phyloP scores from a whole-genome alignment of 768 basidiomycete species.

The Mycena vulgaris region DNA sequence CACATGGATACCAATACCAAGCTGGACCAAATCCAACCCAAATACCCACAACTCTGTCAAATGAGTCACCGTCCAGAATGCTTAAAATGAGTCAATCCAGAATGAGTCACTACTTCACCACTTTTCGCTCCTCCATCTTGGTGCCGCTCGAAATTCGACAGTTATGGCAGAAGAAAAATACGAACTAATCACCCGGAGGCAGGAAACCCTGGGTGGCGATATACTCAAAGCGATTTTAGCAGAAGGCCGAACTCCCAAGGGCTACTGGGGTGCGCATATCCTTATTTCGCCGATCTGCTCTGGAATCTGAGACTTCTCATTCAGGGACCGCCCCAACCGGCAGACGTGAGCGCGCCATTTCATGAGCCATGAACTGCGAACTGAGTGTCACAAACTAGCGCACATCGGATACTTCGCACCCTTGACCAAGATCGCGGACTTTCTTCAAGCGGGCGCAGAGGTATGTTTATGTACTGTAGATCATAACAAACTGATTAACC shows the following conservation, averaged over 20 bases:
- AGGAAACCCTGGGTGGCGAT: conserved; percentile 92
- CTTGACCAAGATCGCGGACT: conserved; percentile 95
- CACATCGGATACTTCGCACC: conserved; percentile 99
- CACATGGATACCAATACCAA: neutral
- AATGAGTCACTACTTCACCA: conserved; percentile 15
- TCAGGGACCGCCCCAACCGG: conserved; percentile 95
- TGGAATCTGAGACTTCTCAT: conserved; percentile 30
- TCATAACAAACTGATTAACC: neutral
- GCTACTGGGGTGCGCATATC: conserved; percentile 88
- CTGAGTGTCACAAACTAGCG: conserved; percentile 65
- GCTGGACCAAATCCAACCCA: neutral
- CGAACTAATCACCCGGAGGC: conserved; percentile 87
- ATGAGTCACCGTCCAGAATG: conserved; percentile 23
- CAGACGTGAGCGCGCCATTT: conserved; percentile 74
- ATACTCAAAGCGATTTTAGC: conserved; percentile 84
- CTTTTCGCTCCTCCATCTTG: neutral
- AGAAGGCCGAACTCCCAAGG: conserved; percentile 83
- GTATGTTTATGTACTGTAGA: conserved; percentile 58
- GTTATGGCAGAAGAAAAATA: conserved; percentile 69
- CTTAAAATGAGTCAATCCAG: no score
- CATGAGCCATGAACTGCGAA: neutral
- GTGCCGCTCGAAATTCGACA: neutral
- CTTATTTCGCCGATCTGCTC: conserved; percentile 19
- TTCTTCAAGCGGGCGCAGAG: conserved; percentile 92
- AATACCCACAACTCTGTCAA: neutral